Evolutionary conservation across 2,329 filamentous ascomycete genomes (phyloP), one percentile per base, ranked within the genome.

Genomic region (Exophiala sp.): DNA sequence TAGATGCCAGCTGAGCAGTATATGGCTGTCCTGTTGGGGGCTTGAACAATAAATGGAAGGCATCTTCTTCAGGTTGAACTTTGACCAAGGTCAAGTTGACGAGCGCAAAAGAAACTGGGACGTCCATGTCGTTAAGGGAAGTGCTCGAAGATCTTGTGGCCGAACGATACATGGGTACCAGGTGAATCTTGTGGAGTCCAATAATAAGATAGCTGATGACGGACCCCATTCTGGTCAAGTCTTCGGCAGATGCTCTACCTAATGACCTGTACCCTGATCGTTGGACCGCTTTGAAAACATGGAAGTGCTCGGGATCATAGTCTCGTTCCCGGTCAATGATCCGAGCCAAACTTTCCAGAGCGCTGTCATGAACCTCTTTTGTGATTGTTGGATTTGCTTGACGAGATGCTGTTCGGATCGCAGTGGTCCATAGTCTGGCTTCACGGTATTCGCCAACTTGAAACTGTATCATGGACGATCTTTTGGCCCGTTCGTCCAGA

Each of bases 141-240:
- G 78, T 78, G 60, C 75, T 79, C 12, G 81, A 80, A 21, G 75
- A 71, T 58, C 80, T 75, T 61, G 76, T 77, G 32, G 73, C 74
- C 16, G 77, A 72, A 61, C 84, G 86, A 39, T 82, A 78, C 32
- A 86, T 65, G n/a, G 84, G 84, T 42, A 89, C 78, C 45, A 89
- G 64, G 69, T 88, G 85, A 33, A 88, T 71, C 65, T 85, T 86
- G 71, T 88, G 84, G 32, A 85, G 77, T 16, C 86, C 86, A 65
- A 89, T 78, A 5, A 81, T 85, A 58, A 89, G 75, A 65, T 87
- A 87, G 68, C 82, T 87, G 20, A 86, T 79, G 8, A 79, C 82
- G 8, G 84, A 82, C 36, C 79, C 78, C 24, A 84, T 69, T 64
- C 87, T 88, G 45, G 82, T 77, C 40, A 88, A 68, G 61, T 88